A percentile compares a stretch with the other conserved stretches of the same genome.
Evolutionary conservation across 441 rosid genomes (phyloP).

Genomic region (Breynia disticha): DNA sequence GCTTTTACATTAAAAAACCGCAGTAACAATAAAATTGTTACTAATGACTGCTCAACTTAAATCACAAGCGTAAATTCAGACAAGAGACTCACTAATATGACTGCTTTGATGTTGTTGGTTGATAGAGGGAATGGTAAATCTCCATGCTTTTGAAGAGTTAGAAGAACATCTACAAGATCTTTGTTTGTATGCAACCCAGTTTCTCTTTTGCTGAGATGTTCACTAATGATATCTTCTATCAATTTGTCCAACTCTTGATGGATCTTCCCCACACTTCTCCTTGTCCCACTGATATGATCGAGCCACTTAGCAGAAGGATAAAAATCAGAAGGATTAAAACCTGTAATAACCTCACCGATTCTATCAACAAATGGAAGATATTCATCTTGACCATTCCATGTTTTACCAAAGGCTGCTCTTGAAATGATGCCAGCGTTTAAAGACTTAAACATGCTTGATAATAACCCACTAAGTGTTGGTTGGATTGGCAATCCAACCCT

Average conservation of each 20-base stretch:
- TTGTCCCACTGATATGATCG: slow-evolving; percentile 16
- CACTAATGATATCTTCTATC: slow-evolving; percentile 18
- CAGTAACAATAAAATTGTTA: neutral
- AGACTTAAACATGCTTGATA: too few species aligned
- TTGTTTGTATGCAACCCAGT: neutral
- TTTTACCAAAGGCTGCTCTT: slow-evolving; percentile 14
- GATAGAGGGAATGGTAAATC: slow-evolving; percentile 8
- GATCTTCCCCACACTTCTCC: slow-evolving; percentile 7
- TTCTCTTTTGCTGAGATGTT: slow-evolving; percentile 10
- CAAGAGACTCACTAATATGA: slow-evolving; percentile 14
- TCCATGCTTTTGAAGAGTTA: slow-evolving; percentile 10
- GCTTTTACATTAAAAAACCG: neutral
- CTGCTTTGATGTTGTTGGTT: slow-evolving; percentile 14
- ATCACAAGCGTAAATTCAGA: neutral
- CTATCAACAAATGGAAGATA: neutral
- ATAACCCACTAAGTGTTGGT: too few species aligned
- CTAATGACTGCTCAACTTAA: too few species aligned
- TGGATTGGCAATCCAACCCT: too few species aligned
- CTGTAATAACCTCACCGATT: neutral
- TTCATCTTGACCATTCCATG: slow-evolving; percentile 5
- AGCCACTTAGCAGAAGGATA: slow-evolving; percentile 21
- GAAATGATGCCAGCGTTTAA: neutral
- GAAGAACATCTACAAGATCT: slow-evolving; percentile 23
- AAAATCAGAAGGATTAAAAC: slow-evolving; percentile 12
- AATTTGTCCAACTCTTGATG: slow-evolving; percentile 13